Evolutionary conservation across 1,284 basidiomycete species (phyloP).

Genomic region (Bondarzewia mesenterica): DNA sequence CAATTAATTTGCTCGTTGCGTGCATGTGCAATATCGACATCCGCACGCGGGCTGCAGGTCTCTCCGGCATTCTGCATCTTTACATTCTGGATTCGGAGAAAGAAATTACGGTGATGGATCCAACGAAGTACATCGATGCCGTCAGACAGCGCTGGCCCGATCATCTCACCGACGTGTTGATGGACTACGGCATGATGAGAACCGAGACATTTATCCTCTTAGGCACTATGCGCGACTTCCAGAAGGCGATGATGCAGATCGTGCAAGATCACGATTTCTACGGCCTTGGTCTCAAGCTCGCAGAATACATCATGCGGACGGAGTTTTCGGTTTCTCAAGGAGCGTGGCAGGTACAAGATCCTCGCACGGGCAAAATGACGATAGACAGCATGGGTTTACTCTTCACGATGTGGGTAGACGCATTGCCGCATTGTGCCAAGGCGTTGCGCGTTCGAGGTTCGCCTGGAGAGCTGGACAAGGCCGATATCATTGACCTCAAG

Average conservation of each 20-base stretch:
- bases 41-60: slow-evolving; percentile 36
- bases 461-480: slow-evolving; percentile 33
- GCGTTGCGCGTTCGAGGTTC: slow-evolving; percentile 37
- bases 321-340: slow-evolving; percentile 55
- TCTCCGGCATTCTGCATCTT: slow-evolving; percentile 45
- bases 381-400: slow-evolving; percentile 40
- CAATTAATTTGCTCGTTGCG: slow-evolving; percentile 43
- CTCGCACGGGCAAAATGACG: slow-evolving; percentile 31
- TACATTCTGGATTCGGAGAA: slow-evolving; percentile 32
- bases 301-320: slow-evolving; percentile 40
- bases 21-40: slow-evolving; percentile 45
- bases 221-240: slow-evolving; percentile 32
- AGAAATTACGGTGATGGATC: slow-evolving; percentile 37
- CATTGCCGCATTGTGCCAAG: slow-evolving; percentile 45
- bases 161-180: slow-evolving; percentile 37
- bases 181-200: slow-evolving; percentile 37
- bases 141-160: slow-evolving; percentile 33
- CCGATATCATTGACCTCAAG: slow-evolving; percentile 57
- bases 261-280: slow-evolving; percentile 40
- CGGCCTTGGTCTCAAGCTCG: slow-evolving; percentile 39
- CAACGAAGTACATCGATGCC: slow-evolving; percentile 30
- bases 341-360: slow-evolving; percentile 36
- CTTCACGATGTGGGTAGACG: slow-evolving; percentile 47
- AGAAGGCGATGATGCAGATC: slow-evolving; percentile 41
- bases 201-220: slow-evolving; percentile 40